A percentile compares a stretch with the other conserved stretches of the same genome.
Evolutionary conservation across 345 rosid species (phyloP).

Genomic region (Moricandia moricandioides): DNA sequence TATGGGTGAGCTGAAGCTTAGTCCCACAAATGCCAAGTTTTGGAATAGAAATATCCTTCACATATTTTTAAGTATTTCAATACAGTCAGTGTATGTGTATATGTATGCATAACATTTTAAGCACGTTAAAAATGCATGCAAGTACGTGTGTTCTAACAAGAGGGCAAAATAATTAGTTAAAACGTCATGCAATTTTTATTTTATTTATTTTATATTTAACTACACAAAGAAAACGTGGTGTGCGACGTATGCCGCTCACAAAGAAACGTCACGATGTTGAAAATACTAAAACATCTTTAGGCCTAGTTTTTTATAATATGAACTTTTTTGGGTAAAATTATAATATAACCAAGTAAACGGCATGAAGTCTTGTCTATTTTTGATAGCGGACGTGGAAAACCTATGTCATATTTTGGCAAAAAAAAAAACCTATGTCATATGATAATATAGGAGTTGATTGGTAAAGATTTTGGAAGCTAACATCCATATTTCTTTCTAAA

Average conservation of each 20-base stretch:
- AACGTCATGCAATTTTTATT: neutral
- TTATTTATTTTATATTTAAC: neutral
- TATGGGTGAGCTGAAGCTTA: constrained; percentile 71
- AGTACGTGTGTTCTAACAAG: neutral
- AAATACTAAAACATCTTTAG: neutral
- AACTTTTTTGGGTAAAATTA: no score
- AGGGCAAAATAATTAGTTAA: neutral
- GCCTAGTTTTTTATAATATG: neutral
- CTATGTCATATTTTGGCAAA: neutral
- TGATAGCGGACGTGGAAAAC: constrained; percentile 1
- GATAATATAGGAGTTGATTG: neutral
- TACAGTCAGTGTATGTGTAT: neutral
- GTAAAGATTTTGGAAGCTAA: no score
- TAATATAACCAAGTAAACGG: neutral
- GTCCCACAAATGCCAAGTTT: constrained; percentile 64
- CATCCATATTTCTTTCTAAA: no score
- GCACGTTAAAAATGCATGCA: constrained; percentile 21
- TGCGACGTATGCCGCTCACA: constrained; percentile 9
- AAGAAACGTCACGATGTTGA: constrained; percentile 21
- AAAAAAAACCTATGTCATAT: neutral
- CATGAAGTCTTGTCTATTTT: constrained; percentile 2
- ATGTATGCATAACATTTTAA: neutral
- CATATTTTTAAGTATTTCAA: neutral
- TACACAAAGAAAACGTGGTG: constrained; percentile 14
- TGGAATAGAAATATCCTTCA: constrained; percentile 61